Conservation (phyloP, 192 early-diverging fungal species). For the Rhizophagus clarus region DNA sequence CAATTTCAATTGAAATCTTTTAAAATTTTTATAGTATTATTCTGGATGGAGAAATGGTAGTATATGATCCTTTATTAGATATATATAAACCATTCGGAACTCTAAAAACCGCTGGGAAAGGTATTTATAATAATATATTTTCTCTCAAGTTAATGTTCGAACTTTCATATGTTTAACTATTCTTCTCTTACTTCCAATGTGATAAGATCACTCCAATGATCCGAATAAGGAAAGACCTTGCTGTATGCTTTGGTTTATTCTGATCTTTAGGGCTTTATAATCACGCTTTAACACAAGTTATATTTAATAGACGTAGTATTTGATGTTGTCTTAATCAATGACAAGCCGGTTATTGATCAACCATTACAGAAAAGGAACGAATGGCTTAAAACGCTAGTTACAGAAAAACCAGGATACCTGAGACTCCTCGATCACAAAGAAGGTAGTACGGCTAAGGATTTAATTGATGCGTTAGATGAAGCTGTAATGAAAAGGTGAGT, state of each 20-base stretch:
- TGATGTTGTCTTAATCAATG: constrained; percentile 74
- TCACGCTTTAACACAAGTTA: constrained; percentile 1
- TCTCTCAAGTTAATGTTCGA: neutral
- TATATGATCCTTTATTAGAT: constrained; percentile 65
- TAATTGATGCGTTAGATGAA: constrained; percentile 60
- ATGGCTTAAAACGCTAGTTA: constrained; percentile 54
- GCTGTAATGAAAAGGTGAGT: constrained; percentile 62
- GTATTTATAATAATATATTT: constrained; percentile 22
- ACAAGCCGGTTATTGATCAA: constrained; percentile 57
- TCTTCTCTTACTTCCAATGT: neutral
- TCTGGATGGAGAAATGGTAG: constrained; percentile 83
- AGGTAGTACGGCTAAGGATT: constrained; percentile 56
- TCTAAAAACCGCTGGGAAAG: constrained; percentile 68
- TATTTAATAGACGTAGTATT: constrained; percentile 66
- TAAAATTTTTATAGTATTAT: constrained; percentile 52
- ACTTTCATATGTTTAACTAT: neutral
- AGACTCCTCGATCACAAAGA: constrained; percentile 56
- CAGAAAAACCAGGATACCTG: constrained; percentile 54
- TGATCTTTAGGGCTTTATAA: constrained; percentile 28
- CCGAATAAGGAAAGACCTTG: constrained; percentile 45
- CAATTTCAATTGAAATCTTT: neutral
- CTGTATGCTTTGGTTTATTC: constrained; percentile 39
- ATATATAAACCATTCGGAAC: constrained; percentile 70
- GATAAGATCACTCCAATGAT: constrained; percentile 43
- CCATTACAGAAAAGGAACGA: constrained; percentile 56